Evolutionary conservation across 257 asterid genomes (phyloP), one percentile per base, ranked within the genome.

Genomic region (Nyctanthes arbortristis): DNA sequence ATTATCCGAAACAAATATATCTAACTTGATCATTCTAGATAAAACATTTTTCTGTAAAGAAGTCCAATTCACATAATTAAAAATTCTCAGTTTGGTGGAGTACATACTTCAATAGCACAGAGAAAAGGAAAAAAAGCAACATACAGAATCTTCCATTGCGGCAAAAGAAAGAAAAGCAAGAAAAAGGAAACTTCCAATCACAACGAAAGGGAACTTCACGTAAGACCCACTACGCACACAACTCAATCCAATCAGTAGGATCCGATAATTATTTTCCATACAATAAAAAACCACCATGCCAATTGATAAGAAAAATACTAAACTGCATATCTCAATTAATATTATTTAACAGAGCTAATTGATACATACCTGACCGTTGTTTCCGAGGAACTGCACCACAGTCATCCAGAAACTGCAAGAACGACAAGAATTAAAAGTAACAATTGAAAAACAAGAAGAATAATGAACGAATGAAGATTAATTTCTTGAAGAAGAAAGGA

Each of bases 361-460:
- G 70, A 60, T 61, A 70, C 89, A 37, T 65, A 90, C 98, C 93
- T 65, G 98, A 88, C 7, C 98, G 88, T 33, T 74, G 70, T 79
- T 87, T 92, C 84, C 86, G 75, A 27, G 98, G 98, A 82, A 92
- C 87, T n/a, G 77, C 78, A 75, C 71, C 78, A 73, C 89, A 31
- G 33, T 81, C 90, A 61, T 74, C 87, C 61, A 73, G 78, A 79
- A 79, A 66, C 98, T 92, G 91, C 88, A 80, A 75, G 31, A 75
- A 74, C 10, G n/a, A n/a, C 16, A 43, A 28, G 67, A 36, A 43
- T 34, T 7, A 24, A 36, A 30, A 66, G n/a, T n/a, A 65, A 57
- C 1, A 54, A 47, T n/a, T n/a, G n/a, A n/a, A n/a, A n/a, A n/a
- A n/a, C n/a, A n/a, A n/a, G n/a, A n/a, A n/a, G n/a, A n/a, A n/a